These are phyloP conservation scores for Stephania japonica DNA, from an alignment of 164 flowering plant species.

Conservation along the genomic window DNA sequence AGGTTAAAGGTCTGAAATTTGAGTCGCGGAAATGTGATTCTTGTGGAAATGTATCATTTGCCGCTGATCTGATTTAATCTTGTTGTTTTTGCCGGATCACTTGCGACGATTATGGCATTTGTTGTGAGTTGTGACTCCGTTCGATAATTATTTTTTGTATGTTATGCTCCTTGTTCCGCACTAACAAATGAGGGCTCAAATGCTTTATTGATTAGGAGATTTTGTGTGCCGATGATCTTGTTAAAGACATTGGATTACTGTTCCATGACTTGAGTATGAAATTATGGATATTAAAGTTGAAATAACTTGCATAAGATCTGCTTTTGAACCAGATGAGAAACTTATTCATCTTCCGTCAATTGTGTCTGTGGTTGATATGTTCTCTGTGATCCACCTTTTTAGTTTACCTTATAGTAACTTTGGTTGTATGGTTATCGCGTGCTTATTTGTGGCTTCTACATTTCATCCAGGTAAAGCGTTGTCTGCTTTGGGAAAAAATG, in stretches of 20 bases:
- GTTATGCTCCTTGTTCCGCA: background rate
- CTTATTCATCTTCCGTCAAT: too few species aligned
- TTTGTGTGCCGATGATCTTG: background rate
- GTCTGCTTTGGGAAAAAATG: constrained; percentile 72
- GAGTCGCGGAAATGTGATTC: background rate
- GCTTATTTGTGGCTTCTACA: constrained; percentile 2
- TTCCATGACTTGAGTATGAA: too few species aligned
- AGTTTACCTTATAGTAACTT: background rate
- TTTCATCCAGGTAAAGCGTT: constrained; percentile 61
- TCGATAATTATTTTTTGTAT: background rate
- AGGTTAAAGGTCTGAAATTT: background rate
- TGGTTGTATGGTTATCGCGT: background rate
- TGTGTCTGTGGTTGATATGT: background rate
- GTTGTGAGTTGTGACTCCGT: background rate
- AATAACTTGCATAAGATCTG: background rate
- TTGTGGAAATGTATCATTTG: background rate
- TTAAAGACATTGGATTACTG: background rate
- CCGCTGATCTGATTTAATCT: background rate
- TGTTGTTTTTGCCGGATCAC: background rate
- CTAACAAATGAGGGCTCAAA: background rate
- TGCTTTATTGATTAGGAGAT: background rate
- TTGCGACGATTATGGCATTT: background rate
- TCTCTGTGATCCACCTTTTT: background rate
- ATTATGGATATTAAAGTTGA: background rate
- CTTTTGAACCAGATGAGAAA: background rate